Base-by-base conservation (phyloP, 1,139 yeast genomes). In the Hyphopichia buzzinii region DNA sequence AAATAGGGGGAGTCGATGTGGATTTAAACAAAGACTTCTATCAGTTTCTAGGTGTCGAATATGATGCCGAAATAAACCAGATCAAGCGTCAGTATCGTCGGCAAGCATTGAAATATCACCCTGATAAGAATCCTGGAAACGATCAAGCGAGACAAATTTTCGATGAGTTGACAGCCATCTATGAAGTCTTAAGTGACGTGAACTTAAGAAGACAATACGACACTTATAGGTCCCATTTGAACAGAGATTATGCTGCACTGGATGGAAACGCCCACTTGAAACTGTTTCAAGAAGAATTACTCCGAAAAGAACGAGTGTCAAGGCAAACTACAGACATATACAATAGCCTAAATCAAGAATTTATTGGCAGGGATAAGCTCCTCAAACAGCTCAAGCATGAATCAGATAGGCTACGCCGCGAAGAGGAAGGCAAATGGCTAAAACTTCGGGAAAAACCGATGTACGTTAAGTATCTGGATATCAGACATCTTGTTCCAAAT, bases 31-130 rank as follows among this genome's bases (percentile, higher is more conserved):
- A 59, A 11, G 72, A 71, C 40, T 49, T 68, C 29, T 71, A 68
- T 37, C 52, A 51, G 29, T 62, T 57, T 37, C 47, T 71, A 1
- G 62, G 54, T 4, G 56, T 67, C 4, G 32, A 46, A 0, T 47
- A 50, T 0, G 47, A 49, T 4, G 57, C 64, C 2, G 59, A 75
- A 3, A 81, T 75, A 19, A 35, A 62, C 1, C 94, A 84, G 42
- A 71, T 92, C 43, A 87, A 87, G 58, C 82, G 80, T 55, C 95
- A 95, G 5, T 92, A 87, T 55, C 72, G 97, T 39, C 79, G 75
- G 49, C 78, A 79, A 52, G 97, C 98, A 0, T 67, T 90, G 15
- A 67, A 64, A 42, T 80, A 79, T 41, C 98, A 92, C 49, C 83
- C 83, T 1, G 83, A 77, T 52, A 77, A 76, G 52, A 66, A 70